These are phyloP conservation scores for Aspergillus spinulosporus DNA, from an alignment of 2,329 filamentous ascomycete species.

Conservation along the genomic window DNA sequence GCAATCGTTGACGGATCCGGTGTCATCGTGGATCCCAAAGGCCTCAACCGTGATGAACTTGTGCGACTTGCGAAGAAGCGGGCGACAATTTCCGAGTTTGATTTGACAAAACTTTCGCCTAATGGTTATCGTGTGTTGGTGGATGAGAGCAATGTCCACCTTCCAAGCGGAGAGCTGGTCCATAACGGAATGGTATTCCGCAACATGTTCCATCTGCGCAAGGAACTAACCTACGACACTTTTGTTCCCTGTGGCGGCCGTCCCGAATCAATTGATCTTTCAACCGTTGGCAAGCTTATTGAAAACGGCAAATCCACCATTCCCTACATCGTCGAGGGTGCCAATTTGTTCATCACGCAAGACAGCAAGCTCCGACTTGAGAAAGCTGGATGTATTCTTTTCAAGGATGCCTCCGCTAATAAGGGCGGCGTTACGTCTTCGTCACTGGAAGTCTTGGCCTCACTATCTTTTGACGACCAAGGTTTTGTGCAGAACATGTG, in stretches of 20 bases:
- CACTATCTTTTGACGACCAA: constrained; percentile 87
- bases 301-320: constrained; percentile 82
- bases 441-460: constrained; percentile 91
- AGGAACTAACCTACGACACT: constrained; percentile 72
- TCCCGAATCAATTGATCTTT: constrained; percentile 93
- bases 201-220: constrained; percentile 92
- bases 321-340: constrained; percentile 95
- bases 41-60: constrained; percentile 81
- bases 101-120: constrained; percentile 78
- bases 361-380: constrained; percentile 95
- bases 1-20: constrained; percentile 95
- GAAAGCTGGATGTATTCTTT: constrained; percentile 89
- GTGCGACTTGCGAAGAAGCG: constrained; percentile 80
- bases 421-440: constrained; percentile 98
- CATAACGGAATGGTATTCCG: constrained; percentile 94
- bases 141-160: constrained; percentile 83
- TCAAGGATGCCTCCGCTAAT: constrained; percentile 98
- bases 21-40: constrained; percentile 89
- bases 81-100: constrained; percentile 86
- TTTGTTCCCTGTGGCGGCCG: constrained; percentile 97
- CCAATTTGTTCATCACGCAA: constrained; percentile 98
- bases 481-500: constrained; percentile 95
- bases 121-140: constrained; percentile 89
- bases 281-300: constrained; percentile 83
- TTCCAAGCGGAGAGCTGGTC: constrained; percentile 82